Evolutionary conservation across 257 asterid genomes (phyloP), one percentile per base, ranked within the genome.

Genomic region (Pogostemon cablin): DNA sequence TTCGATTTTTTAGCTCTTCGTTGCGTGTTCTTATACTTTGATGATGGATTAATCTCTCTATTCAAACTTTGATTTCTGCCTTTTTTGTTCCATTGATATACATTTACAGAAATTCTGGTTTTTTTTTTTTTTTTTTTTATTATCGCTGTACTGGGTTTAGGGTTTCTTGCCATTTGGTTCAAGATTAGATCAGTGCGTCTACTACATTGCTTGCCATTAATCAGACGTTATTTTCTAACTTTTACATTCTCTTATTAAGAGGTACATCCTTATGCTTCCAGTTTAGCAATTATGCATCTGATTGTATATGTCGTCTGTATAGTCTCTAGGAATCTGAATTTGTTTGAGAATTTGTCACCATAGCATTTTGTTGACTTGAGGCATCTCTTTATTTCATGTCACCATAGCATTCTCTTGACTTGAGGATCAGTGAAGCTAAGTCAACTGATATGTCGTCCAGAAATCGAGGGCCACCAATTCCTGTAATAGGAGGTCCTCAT

Each of bases 381-480:
- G 57, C 52, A 20, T 35, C 47, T 15, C 8, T 79, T 44, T 52
- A 7, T 57, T 49, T 76, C 49, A 6, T 69, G 73, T 71, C 17
- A 76, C 68, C 46, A 68, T 47, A 61, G 55, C n/a, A 9, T 71
- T 71, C 32, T 25, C 32, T 25, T 67, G 15, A 17, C 34, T 47
- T 54, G 43, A 68, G 56, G 41, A 64, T 68, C 67, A 73, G 64
- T 50, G 37, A 41, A 43, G 46, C 75, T 68, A 32, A 60, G 3
- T 54, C 11, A 38, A 65, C 40, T 10, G 71, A 53, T 46, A 90
- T 92, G 98, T 83, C 96, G 1, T 88, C 93, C 50, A 83, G 96
- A 80, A 89, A 82, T 71, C 88, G 89, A 70, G 98, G 98, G 64
- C 90, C 81, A 78, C 88, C 90, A 0, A 25, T 78, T 71, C 90